Conservation (phyloP, 768 basidiomycete species). For the Zangia roseola region DNA sequence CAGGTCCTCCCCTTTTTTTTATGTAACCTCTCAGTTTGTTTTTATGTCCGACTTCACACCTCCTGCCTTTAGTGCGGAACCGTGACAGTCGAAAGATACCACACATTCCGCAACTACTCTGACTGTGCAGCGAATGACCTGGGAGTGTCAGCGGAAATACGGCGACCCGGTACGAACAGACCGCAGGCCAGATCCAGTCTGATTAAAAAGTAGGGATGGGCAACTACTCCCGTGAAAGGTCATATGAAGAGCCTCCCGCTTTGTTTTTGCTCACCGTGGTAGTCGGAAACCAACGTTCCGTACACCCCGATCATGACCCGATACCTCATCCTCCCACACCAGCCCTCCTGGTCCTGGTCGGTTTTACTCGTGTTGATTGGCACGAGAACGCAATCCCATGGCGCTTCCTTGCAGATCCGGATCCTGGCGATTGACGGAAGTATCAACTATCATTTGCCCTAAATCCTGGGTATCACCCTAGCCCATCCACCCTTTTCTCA, state of each 20-base stretch:
- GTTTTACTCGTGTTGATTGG: slow-evolving; percentile 19
- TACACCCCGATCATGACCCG: slow-evolving; percentile 11
- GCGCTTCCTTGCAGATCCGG: slow-evolving; percentile 27
- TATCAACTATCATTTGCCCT: slow-evolving; percentile 14
- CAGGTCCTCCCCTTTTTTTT: slow-evolving; percentile 6
- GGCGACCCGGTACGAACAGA: slow-evolving; percentile 16
- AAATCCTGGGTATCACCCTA: slow-evolving; percentile 23
- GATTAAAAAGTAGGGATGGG: slow-evolving; percentile 11
- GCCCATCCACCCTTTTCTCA: not conserved
- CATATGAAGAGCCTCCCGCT: slow-evolving; percentile 14
- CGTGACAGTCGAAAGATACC: slow-evolving; percentile 10
- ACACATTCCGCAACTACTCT: not conserved
- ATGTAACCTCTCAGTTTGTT: not conserved
- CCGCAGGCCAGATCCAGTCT: slow-evolving; percentile 17
- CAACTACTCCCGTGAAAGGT: slow-evolving; percentile 15
- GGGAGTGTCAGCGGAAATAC: not conserved
- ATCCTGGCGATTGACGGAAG: slow-evolving; percentile 28
- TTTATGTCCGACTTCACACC: not conserved
- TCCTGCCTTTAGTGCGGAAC: slow-evolving; percentile 9
- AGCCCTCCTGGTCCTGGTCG: not conserved
- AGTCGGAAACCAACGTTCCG: slow-evolving; percentile 19
- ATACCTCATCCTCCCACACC: not conserved
- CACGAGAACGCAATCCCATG: slow-evolving; percentile 11
- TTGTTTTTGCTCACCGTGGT: slow-evolving; percentile 17
- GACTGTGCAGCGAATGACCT: not conserved